Evolutionary conservation across 495 filamentous ascomycete species (phyloP).

Genomic region (Pseudoneurospora amorphoporcata): DNA sequence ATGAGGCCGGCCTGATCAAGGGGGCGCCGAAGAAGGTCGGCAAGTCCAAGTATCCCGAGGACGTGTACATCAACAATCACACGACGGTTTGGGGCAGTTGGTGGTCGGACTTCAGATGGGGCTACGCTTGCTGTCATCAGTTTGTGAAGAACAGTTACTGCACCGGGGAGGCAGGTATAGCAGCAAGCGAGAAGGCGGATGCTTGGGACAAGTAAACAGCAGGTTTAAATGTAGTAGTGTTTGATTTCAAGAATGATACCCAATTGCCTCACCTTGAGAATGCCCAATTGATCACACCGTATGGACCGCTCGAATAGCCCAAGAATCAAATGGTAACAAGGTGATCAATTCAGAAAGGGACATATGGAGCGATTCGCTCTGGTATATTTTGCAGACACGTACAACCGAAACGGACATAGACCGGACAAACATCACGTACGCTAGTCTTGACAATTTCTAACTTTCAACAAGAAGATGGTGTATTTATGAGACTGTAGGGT

Average conservation of each 20-base stretch:
- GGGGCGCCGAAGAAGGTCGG: conserved; percentile 63
- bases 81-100: conserved; percentile 92
- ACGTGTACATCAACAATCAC: conserved; percentile 84
- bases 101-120: conserved; percentile 94
- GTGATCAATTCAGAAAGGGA: not conserved
- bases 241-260: conserved; percentile 19
- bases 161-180: conserved; percentile 76
- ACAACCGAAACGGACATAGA: not conserved
- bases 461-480: not conserved
- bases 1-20: conserved; percentile 80
- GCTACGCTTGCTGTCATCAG: conserved; percentile 93
- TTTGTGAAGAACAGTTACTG: conserved; percentile 94
- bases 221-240: not conserved
- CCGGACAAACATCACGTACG: not conserved
- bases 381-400: not conserved
- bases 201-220: conserved; percentile 15
- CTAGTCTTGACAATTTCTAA: not conserved
- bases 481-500: conserved; percentile 4
- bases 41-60: conserved; percentile 85
- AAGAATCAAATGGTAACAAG: not conserved
- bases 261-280: not conserved
- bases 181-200: conserved; percentile 31
- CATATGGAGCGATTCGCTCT: not conserved
- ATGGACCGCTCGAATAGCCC: not conserved
- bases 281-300: not conserved